Percentiles rank a stretch among this genome's conserved stretches.
phyloP scores from a whole-genome alignment of 495 filamentous ascomycete genomes.

The Annulohypoxylon stygium region DNA sequence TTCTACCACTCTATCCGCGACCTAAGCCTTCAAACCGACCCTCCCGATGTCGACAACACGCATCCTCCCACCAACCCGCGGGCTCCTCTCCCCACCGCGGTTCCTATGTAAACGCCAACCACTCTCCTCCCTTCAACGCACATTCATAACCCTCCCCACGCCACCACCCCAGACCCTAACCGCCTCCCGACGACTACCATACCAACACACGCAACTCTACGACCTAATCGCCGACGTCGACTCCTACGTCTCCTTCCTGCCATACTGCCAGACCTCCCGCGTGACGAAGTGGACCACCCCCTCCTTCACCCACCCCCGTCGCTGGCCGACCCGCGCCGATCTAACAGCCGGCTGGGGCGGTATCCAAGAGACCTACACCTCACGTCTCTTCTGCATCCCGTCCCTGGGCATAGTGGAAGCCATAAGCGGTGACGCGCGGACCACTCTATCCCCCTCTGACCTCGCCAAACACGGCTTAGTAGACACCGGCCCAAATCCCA shows the following conservation, averaged over 20 bases:
- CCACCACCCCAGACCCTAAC: constrained; percentile 67
- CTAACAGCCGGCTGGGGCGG: constrained; percentile 87
- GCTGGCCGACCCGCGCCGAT: constrained; percentile 79
- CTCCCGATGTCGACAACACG: constrained; percentile 36
- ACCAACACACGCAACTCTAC: constrained; percentile 78
- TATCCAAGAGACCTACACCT: constrained; percentile 84
- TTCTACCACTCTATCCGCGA: not conserved
- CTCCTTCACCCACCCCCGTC: constrained; percentile 48
- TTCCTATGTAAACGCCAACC: not conserved
- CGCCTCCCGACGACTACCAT: constrained; percentile 83
- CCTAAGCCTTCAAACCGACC: constrained; percentile 9
- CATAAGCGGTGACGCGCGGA: constrained; percentile 70
- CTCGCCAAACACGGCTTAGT: constrained; percentile 54
- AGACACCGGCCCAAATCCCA: not conserved
- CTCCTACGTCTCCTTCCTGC: constrained; percentile 84
- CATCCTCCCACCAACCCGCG: not conserved
- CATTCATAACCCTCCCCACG: constrained; percentile 58
- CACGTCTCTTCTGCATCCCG: constrained; percentile 78
- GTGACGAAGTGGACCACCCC: constrained; percentile 73
- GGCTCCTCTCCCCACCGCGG: not conserved
- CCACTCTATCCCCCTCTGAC: constrained; percentile 54
- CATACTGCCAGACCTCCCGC: constrained; percentile 79
- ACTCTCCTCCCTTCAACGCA: constrained; percentile 31
- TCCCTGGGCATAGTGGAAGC: constrained; percentile 77
- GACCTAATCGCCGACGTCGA: constrained; percentile 84